These are phyloP conservation scores for Penicillium diatomitis DNA, from an alignment of 495 filamentous ascomycete genomes.

Conservation along the genomic window DNA sequence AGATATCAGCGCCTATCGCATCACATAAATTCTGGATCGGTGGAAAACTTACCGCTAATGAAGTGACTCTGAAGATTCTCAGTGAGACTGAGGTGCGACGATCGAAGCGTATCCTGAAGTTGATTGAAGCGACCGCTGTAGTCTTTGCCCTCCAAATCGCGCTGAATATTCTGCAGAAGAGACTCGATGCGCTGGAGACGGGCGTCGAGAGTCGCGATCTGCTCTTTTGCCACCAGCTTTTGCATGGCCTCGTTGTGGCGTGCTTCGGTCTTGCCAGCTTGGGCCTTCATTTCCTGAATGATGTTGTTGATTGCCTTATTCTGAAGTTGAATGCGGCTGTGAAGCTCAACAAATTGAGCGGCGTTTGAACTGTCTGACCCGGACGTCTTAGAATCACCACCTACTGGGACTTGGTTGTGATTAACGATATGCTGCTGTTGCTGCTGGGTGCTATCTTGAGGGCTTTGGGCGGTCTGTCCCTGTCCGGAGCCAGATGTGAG, in stretches of 20 bases:
- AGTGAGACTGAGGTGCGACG: conserved; percentile 59
- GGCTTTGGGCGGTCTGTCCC: conserved; percentile 26
- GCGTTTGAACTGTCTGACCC: conserved; percentile 42
- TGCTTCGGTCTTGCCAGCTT: conserved; percentile 42
- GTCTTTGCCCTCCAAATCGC: conserved; percentile 62
- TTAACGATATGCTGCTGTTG: conserved; percentile 23
- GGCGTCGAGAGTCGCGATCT: conserved; percentile 46
- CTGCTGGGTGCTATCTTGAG: conserved; percentile 20
- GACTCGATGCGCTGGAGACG: conserved; percentile 51
- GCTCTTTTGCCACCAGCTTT: conserved; percentile 36
- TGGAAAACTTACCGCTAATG: conserved; percentile 21
- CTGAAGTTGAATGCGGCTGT: conserved; percentile 68
- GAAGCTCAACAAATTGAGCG: conserved; percentile 69
- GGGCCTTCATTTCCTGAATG: conserved; percentile 48
- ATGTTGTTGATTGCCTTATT: conserved; percentile 64
- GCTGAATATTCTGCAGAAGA: conserved; percentile 44
- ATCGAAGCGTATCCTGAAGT: conserved; percentile 62
- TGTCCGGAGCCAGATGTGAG: conserved; percentile 42
- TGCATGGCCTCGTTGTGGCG: conserved; percentile 49
- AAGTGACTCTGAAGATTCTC: conserved; percentile 39
- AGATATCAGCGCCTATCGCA: conserved; percentile 4
- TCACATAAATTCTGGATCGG: background rate
- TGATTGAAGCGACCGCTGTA: conserved; percentile 60
- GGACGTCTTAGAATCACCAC: conserved; percentile 23
- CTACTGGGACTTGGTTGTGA: conserved; percentile 18